phyloP scores from a whole-genome alignment of 805 yeast species.

The Kodamaea kaohsiungensis region DNA sequence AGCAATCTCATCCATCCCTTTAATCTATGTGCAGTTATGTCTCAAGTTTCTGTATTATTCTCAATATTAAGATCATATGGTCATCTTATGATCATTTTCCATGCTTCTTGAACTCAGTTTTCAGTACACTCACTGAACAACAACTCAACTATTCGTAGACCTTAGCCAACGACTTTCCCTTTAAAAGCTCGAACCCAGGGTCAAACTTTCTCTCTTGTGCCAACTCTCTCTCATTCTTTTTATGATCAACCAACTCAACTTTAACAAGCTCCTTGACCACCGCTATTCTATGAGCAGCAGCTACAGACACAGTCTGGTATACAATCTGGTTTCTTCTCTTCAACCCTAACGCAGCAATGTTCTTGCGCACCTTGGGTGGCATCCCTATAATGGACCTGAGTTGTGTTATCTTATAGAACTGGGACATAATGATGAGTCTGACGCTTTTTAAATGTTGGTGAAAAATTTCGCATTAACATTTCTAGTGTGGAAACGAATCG shows the following conservation, averaged over 20 bases:
- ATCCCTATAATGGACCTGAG: conserved; percentile 83
- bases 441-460: neutral
- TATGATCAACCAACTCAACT: conserved; percentile 68
- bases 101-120: too few species aligned
- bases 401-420: conserved; percentile 63
- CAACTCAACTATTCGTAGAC: neutral
- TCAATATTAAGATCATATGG: neutral
- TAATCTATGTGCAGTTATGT: neutral
- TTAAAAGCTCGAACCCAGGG: conserved; percentile 53
- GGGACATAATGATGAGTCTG: conserved; percentile 13
- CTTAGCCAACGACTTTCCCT: conserved; percentile 5
- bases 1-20: neutral
- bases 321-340: conserved; percentile 70
- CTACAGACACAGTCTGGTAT: conserved; percentile 72
- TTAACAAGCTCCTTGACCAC: conserved; percentile 82
- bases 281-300: conserved; percentile 82
- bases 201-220: conserved; percentile 57
- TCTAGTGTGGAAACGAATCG: neutral
- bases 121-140: neutral
- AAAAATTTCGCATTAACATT: neutral
- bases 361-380: conserved; percentile 64
- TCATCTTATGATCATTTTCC: neutral
- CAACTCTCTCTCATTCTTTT: conserved; percentile 52
- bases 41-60: neutral
- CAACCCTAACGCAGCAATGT: conserved; percentile 74